phyloP scores from a whole-genome alignment of 257 asterid species.

The Fraxinus anomala region DNA sequence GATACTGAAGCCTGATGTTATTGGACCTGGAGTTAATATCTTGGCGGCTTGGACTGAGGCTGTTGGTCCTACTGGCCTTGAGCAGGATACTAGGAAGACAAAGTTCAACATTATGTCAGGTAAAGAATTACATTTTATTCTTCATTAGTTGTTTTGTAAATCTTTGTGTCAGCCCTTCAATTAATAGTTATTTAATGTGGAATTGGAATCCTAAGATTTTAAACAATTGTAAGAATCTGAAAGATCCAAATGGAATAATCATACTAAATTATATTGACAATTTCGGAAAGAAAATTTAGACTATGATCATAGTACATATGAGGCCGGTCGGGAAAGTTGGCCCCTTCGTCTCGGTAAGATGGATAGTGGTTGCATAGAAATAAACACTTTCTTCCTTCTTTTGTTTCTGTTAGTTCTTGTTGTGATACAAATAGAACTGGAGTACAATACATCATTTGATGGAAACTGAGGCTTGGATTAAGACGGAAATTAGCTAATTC shows the following conservation, averaged over 20 bases:
- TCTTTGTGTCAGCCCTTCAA: not conserved
- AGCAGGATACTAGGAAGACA: conserved; percentile 42
- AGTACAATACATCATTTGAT: not conserved
- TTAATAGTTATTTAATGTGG: not conserved
- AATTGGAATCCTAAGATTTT: too few species aligned
- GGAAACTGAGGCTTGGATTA: not conserved
- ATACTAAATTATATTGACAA: not conserved
- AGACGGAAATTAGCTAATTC: not conserved
- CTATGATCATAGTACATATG: not conserved
- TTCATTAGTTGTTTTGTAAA: not conserved
- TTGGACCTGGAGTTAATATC: conserved; percentile 64
- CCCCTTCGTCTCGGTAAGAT: not conserved
- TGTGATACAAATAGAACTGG: not conserved
- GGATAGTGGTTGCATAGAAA: not conserved
- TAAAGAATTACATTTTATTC: conserved; percentile 18
- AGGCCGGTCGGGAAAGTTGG: not conserved
- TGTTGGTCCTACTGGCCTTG: conserved; percentile 55
- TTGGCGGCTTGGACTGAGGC: conserved; percentile 59
- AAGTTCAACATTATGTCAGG: conserved; percentile 62
- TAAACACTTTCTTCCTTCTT: not conserved
- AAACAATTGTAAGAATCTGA: not conserved
- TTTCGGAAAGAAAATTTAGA: not conserved
- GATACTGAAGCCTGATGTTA: conserved; percentile 65
- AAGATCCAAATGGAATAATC: not conserved
- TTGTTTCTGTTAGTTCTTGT: not conserved